Evolutionary conservation across 1,284 basidiomycete species (phyloP).

Genomic region (Malassezia globosa): DNA sequence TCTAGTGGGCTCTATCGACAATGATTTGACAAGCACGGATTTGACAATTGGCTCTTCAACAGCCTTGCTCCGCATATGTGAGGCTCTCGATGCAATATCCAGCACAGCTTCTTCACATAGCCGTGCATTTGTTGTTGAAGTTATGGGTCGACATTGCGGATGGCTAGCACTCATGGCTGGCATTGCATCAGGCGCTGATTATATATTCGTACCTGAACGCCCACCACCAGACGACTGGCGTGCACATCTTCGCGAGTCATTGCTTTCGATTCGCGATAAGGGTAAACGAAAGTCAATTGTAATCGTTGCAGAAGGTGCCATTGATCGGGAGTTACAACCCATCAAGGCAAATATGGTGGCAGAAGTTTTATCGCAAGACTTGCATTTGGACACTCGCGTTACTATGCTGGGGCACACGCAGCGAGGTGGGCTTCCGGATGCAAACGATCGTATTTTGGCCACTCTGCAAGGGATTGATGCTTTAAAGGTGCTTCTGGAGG

Average conservation of each 20-base stretch:
- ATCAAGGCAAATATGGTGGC: conserved; percentile 85
- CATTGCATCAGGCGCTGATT: conserved; percentile 88
- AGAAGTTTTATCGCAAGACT: conserved; percentile 68
- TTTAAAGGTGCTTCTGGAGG: conserved; percentile 75
- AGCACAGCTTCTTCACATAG: conserved; percentile 92
- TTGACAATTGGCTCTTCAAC: conserved; percentile 92
- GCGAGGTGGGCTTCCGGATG: conserved; percentile 82
- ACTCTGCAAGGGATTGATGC: conserved; percentile 91
- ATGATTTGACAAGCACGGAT: conserved; percentile 96
- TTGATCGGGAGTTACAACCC: conserved; percentile 73
- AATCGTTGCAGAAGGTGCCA: conserved; percentile 90
- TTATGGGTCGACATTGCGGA: conserved; percentile 97
- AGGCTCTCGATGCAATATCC: conserved; percentile 94
- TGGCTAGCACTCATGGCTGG: conserved; percentile 91
- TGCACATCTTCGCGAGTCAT: conserved; percentile 76
- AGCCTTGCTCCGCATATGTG: conserved; percentile 88
- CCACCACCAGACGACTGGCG: conserved; percentile 81
- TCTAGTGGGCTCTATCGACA: conserved; percentile 94
- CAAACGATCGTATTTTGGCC: conserved; percentile 81
- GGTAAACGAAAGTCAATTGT: conserved; percentile 98
- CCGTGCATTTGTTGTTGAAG: conserved; percentile 93
- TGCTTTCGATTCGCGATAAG: conserved; percentile 73
- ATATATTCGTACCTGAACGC: conserved; percentile 88
- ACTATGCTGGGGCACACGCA: conserved; percentile 98
- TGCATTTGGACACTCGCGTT: conserved; percentile 87